Conservation (phyloP, 2,329 filamentous ascomycete genomes). For the Trichoderma asperellum region DNA sequence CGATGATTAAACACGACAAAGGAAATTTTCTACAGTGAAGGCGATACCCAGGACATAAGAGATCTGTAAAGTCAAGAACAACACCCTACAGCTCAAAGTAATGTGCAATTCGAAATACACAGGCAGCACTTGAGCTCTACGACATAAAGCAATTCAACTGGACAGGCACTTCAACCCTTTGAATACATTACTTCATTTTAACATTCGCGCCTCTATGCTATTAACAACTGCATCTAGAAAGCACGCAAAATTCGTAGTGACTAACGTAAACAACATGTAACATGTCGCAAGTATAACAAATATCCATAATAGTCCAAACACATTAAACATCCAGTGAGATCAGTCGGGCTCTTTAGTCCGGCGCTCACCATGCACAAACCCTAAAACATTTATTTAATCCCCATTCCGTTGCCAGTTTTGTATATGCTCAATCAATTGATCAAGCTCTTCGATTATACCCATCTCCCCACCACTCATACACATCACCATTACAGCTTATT, state of each 20-base stretch:
- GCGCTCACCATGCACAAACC: constrained; percentile 10
- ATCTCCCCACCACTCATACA: constrained; percentile 41
- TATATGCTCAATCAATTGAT: constrained; percentile 3
- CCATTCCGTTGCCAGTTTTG: constrained; percentile 19
- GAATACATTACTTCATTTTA: neutral
- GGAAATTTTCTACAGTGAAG: neutral
- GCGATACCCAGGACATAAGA: neutral
- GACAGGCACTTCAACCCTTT: neutral
- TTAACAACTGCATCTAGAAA: neutral
- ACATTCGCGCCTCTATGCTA: constrained; percentile 21
- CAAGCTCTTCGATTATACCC: constrained; percentile 32
- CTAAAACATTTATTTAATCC: constrained; percentile 3
- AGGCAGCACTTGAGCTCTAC: neutral
- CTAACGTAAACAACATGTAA: constrained; percentile 13
- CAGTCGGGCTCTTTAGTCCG: neutral
- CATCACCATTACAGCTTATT: neutral
- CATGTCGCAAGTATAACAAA: constrained; percentile 17
- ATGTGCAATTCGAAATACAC: neutral
- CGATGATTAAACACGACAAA: neutral
- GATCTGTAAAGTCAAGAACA: neutral
- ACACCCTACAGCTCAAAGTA: neutral
- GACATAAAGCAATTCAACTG: neutral
- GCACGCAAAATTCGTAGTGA: constrained; percentile 12
- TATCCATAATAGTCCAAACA: constrained; percentile 21
- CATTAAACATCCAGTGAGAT: constrained; percentile 17